Conservation (phyloP, 805 yeast genomes). For the Tetrapisispora namnaoensis region DNA sequence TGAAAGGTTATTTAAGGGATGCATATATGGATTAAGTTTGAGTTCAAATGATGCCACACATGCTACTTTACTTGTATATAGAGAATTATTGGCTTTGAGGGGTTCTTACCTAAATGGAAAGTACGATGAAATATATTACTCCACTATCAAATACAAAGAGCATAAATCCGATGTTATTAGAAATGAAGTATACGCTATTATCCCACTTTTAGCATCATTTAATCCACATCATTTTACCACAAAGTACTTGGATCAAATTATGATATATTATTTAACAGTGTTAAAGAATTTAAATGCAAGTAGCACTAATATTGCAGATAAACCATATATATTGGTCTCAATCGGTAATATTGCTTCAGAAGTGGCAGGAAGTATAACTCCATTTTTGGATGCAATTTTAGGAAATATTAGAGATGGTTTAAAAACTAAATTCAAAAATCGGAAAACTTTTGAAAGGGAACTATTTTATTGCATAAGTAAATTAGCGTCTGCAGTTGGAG, state of each 20-base stretch:
- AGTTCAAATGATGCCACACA: conserved; percentile 65
- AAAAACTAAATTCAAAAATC: conserved; percentile 37
- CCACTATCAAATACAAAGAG: conserved; percentile 63
- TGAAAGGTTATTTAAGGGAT: conserved; percentile 55
- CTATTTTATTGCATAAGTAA: conserved; percentile 83
- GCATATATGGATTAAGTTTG: conserved; percentile 47
- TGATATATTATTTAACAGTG: conserved; percentile 68
- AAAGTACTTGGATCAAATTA: conserved; percentile 68
- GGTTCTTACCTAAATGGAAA: conserved; percentile 64
- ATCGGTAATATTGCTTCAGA: conserved; percentile 73
- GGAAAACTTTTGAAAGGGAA: conserved; percentile 74
- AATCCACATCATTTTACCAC: conserved; percentile 68
- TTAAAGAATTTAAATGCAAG: conserved; percentile 50
- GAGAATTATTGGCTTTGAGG: conserved; percentile 64
- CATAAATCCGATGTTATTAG: conserved; percentile 68
- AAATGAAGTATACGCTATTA: conserved; percentile 71
- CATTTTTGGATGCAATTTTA: conserved; percentile 79
- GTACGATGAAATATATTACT: conserved; percentile 69
- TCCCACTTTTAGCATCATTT: conserved; percentile 76
- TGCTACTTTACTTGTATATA: conserved; percentile 72
- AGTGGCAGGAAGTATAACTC: conserved; percentile 75
- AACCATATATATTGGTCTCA: conserved; percentile 64
- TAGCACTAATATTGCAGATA: conserved; percentile 37
- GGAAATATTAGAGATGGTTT: conserved; percentile 77
- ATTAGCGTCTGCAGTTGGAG: conserved; percentile 82